Conservation (phyloP, 2,329 filamentous ascomycete genomes). For the Monilinia aucupariae region DNA sequence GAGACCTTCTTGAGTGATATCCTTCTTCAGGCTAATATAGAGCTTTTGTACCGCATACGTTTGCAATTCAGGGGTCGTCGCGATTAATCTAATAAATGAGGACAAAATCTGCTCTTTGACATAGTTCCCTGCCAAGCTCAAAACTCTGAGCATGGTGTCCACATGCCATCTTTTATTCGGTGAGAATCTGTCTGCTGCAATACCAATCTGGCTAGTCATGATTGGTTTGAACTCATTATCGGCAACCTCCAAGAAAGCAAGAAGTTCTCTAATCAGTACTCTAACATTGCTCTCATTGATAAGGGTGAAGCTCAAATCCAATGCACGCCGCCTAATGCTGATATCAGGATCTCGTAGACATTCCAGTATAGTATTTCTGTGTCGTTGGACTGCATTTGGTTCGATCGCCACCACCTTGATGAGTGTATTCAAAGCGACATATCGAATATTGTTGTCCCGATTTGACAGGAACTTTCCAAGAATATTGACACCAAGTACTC, state of each 20-base stretch:
- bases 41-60: conserved; percentile 96
- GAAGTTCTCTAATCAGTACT: conserved; percentile 83
- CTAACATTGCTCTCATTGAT: conserved; percentile 97
- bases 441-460: conserved; percentile 98
- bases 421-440: conserved; percentile 92
- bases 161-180: conserved; percentile 98
- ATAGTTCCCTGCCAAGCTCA: conserved; percentile 91
- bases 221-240: conserved; percentile 98
- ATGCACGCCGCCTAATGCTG: conserved; percentile 88
- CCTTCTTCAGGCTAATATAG: conserved; percentile 83
- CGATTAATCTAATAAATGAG: conserved; percentile 91
- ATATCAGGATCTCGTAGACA: conserved; percentile 96
- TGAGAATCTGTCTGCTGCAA: conserved; percentile 91
- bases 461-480: conserved; percentile 98
- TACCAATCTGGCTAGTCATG: conserved; percentile 97
- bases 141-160: conserved; percentile 90
- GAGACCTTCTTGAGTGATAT: conserved; percentile 94
- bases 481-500: conserved; percentile 95
- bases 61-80: conserved; percentile 88
- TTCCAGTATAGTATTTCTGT: conserved; percentile 95
- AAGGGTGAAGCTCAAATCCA: conserved; percentile 94
- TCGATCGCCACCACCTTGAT: conserved; percentile 98
- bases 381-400: conserved; percentile 92
- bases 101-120: conserved; percentile 97
- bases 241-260: conserved; percentile 93